Evolutionary conservation across 2,329 filamentous ascomycete genomes (phyloP).

Genomic region (Fusarium pseudonygamai): DNA sequence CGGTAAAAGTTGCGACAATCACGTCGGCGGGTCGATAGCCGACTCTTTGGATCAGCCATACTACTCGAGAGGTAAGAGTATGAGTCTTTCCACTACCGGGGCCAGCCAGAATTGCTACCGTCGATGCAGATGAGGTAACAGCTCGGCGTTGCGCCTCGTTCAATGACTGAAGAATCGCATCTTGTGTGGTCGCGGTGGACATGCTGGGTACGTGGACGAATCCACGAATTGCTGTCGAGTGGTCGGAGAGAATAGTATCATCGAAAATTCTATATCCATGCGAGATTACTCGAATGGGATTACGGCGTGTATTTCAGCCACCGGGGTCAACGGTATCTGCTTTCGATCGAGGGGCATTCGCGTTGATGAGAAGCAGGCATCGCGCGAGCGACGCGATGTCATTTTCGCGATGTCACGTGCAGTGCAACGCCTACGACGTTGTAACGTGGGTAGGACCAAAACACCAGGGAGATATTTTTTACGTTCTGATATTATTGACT

Average conservation of each 20-base stretch:
- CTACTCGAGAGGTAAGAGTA: constrained; percentile 90
- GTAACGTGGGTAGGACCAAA: not conserved
- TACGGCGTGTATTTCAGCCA: not conserved
- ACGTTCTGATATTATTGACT: not conserved
- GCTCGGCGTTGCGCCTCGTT: constrained; percentile 66
- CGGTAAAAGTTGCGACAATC: constrained; percentile 95
- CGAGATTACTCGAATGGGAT: not conserved
- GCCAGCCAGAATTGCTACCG: constrained; percentile 73
- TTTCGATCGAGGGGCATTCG: not conserved
- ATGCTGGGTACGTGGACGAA: constrained; percentile 40
- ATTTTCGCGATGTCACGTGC: constrained; percentile 31
- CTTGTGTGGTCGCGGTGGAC: constrained; percentile 39
- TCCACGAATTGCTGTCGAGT: constrained; percentile 32
- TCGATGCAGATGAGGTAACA: constrained; percentile 62
- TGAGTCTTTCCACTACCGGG: constrained; percentile 90
- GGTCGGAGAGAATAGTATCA: constrained; percentile 8
- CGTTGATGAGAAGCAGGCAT: not conserved
- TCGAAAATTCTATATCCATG: constrained; percentile 11
- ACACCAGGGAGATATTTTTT: too few relatives aligned
- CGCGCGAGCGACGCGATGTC: constrained; percentile 28
- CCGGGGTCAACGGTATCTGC: not conserved
- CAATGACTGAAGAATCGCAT: constrained; percentile 57
- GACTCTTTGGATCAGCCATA: constrained; percentile 80
- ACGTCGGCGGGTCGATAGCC: constrained; percentile 84
- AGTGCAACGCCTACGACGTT: accelerated